Evolutionary conservation across 2,329 filamentous ascomycete species (phyloP).

Genomic region (Beauveria brongniartii): DNA sequence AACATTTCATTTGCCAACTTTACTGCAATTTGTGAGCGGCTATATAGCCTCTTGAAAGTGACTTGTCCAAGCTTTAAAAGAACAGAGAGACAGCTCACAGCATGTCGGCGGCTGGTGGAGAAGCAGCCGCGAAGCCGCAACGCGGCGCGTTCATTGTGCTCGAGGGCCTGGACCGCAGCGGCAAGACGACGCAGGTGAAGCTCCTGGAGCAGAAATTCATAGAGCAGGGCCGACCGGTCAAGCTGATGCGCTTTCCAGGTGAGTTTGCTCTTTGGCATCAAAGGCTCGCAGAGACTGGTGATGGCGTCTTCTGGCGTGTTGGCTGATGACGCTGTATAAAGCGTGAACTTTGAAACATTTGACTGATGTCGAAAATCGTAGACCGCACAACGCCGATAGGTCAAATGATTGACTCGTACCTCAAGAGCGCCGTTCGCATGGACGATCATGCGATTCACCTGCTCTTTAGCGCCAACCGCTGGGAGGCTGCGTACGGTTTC

Average conservation of each 20-base stretch:
- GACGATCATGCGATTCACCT: conserved; percentile 88
- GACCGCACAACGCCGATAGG: conserved; percentile 80
- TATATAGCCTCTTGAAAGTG: too few species aligned
- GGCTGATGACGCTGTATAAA: background rate
- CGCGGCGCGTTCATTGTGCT: conserved; percentile 74
- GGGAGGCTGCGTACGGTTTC: conserved; percentile 58
- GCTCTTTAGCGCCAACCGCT: conserved; percentile 83
- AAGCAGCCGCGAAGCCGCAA: background rate
- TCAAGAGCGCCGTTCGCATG: conserved; percentile 62
- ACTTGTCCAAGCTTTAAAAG: background rate
- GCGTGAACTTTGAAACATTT: background rate
- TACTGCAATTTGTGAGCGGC: background rate
- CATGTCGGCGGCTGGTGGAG: background rate
- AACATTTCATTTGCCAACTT: background rate
- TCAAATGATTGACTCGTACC: conserved; percentile 76
- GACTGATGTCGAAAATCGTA: conserved; percentile 23
- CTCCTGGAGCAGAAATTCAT: conserved; percentile 50
- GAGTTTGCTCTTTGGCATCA: conserved; percentile 17
- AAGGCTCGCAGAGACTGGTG: background rate
- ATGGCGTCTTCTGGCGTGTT: background rate
- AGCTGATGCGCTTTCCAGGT: conserved; percentile 52
- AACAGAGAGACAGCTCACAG: background rate
- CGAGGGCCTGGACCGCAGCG: conserved; percentile 82
- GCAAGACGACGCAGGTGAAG: conserved; percentile 85
- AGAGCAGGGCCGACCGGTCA: conserved; percentile 39